A percentile compares a stretch with the other conserved stretches of the same genome.
Conservation (phyloP, 1,284 basidiomycete genomes). For the Ustilago bromivora region DNA sequence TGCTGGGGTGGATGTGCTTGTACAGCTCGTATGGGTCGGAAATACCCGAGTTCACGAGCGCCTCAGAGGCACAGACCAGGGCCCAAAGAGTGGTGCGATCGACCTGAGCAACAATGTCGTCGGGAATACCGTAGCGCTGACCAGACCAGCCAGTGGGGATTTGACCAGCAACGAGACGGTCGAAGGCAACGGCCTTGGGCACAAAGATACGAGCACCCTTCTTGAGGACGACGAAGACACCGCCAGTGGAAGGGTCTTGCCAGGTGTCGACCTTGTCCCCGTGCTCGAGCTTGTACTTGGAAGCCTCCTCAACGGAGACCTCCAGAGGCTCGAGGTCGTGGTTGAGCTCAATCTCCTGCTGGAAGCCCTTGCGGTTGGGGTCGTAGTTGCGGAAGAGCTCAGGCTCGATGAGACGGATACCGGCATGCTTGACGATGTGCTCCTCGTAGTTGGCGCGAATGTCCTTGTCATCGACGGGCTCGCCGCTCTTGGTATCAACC, state of each 20-base stretch:
- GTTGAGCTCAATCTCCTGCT: constrained; percentile 94
- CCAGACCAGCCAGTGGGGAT: constrained; percentile 97
- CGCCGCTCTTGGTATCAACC: constrained; percentile 93
- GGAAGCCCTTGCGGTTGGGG: constrained; percentile 95
- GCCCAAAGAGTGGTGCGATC: constrained; percentile 97
- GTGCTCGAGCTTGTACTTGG: constrained; percentile 96
- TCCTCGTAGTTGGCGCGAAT: constrained; percentile 93
- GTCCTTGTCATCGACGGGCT: constrained; percentile 99
- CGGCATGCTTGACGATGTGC: constrained; percentile 90
- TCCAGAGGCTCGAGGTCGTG: constrained; percentile 98
- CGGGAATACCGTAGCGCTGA: constrained; percentile 95
- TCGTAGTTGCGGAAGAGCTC: constrained; percentile 97
- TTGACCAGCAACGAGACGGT: constrained; percentile 93
- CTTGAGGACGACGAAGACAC: constrained; percentile 97
- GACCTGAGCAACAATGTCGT: constrained; percentile 92
- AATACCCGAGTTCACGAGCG: constrained; percentile 93
- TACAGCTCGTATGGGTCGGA: constrained; percentile 85
- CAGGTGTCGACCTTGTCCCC: constrained; percentile 96
- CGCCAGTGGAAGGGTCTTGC: constrained; percentile 82
- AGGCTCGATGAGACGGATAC: constrained; percentile 95
- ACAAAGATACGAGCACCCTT: constrained; percentile 93
- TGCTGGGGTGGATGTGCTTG: constrained; percentile 93
- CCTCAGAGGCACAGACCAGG: constrained; percentile 92
- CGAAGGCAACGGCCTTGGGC: constrained; percentile 95
- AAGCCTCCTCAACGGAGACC: constrained; percentile 87